A percentile compares a stretch with the other conserved stretches of the same genome.
Conservation (phyloP, 1,139 yeast species). For the Keqinozyma sinolaborantium region DNA sequence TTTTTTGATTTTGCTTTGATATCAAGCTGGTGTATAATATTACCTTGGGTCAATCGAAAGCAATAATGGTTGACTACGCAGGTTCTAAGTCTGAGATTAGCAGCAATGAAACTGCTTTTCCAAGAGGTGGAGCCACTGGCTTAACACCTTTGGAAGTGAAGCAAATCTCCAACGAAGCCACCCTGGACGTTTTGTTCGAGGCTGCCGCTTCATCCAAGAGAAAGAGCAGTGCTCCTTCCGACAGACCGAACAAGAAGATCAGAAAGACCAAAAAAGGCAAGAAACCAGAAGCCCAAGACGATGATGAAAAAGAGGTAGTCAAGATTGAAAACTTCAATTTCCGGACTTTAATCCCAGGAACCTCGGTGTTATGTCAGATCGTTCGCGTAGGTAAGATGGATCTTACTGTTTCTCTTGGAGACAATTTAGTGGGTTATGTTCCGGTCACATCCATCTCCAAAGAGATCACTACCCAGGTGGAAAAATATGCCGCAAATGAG, state of each 20-base stretch:
- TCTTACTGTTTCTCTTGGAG: slow-evolving; percentile 72
- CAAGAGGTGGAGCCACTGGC: slow-evolving; percentile 91
- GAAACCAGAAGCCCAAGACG: slow-evolving; percentile 19
- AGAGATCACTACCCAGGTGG: slow-evolving; percentile 56
- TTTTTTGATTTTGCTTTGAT: too few relatives aligned
- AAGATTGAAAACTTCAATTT: slow-evolving; percentile 60
- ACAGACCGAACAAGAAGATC: slow-evolving; percentile 22
- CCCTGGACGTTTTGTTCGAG: slow-evolving; percentile 78
- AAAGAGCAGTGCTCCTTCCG: slow-evolving; percentile 19
- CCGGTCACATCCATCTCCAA: slow-evolving; percentile 74
- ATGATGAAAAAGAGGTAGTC: slow-evolving; percentile 23
- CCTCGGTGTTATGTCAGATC: slow-evolving; percentile 75
- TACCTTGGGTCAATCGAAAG: too few relatives aligned
- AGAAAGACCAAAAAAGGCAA: slow-evolving; percentile 36
- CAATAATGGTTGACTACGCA: background rate
- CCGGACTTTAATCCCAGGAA: slow-evolving; percentile 64
- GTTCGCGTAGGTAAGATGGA: slow-evolving; percentile 58
- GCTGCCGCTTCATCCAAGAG: slow-evolving; percentile 31
- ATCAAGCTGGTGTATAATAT: too few relatives aligned
- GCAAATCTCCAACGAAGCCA: slow-evolving; percentile 90
- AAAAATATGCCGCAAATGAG: slow-evolving; percentile 39
- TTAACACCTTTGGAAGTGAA: slow-evolving; percentile 88
- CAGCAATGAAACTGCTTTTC: slow-evolving; percentile 72
- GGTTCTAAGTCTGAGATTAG: slow-evolving; percentile 17
- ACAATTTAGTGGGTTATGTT: slow-evolving; percentile 74